These are phyloP conservation scores for Urochloa ruziziensis DNA, from an alignment of 176 grass and related monocot genomes.

Conservation along the genomic window DNA sequence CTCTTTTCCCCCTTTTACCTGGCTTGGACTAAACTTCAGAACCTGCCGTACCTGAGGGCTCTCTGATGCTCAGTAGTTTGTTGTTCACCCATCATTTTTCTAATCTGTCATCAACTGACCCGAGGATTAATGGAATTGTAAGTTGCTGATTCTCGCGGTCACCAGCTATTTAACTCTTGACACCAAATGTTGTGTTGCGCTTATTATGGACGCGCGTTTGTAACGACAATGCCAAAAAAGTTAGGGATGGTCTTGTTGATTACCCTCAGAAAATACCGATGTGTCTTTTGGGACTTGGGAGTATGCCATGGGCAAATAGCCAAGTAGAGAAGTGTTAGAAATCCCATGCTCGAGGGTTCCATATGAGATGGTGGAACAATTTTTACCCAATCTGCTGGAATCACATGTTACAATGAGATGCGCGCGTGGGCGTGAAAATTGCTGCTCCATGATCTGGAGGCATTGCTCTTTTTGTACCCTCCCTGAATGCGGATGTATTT, in stretches of 20 bases:
- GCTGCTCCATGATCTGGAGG: too few species aligned
- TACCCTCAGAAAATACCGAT: not conserved
- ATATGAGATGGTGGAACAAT: too few species aligned
- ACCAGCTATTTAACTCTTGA: not conserved
- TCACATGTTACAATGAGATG: too few species aligned
- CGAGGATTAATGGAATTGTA: conserved; percentile 20
- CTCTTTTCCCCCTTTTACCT: not conserved
- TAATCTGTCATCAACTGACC: not conserved
- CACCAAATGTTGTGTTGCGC: not conserved
- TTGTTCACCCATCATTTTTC: not conserved
- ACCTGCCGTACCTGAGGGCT: not conserved
- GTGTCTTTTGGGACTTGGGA: not conserved
- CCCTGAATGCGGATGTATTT: too few species aligned
- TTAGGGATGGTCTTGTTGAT: not conserved
- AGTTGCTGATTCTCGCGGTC: conserved; percentile 10
- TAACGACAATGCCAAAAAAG: not conserved
- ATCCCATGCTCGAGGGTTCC: too few species aligned
- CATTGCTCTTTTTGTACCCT: too few species aligned
- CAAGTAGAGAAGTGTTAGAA: too few species aligned
- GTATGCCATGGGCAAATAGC: not conserved
- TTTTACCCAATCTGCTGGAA: too few species aligned
- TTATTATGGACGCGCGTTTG: not conserved
- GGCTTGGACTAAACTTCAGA: not conserved
- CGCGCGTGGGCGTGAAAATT: too few species aligned
- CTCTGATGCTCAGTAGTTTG: conserved; percentile 18